Percentiles rank a stretch among this genome's conserved stretches.
Evolutionary conservation across 129 eudicot species (phyloP).

Genomic region (Deinandra increscens): DNA sequence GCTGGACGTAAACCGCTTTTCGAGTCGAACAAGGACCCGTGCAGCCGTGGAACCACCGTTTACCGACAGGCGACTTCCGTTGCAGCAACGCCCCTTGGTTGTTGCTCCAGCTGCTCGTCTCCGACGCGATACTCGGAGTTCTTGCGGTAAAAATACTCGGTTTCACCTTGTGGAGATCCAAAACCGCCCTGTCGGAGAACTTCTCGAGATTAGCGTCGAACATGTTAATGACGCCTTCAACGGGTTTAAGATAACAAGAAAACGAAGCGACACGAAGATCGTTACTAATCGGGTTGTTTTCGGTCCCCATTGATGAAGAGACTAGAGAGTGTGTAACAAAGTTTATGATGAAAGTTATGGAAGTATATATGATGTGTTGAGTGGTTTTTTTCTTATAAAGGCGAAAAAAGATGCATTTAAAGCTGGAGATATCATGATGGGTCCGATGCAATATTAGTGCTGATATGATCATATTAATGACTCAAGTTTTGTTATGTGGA

Average conservation of each 20-base stretch:
- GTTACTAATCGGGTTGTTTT: slow-evolving; percentile 26
- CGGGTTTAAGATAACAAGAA: slow-evolving; percentile 57
- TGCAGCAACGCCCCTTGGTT: slow-evolving; percentile 50
- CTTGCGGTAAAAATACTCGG: slow-evolving; percentile 35
- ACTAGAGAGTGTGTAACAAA: background rate
- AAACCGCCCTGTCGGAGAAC: slow-evolving; percentile 29
- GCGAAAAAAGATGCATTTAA: slow-evolving; percentile 14
- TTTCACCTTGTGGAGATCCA: slow-evolving; percentile 25
- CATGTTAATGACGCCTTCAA: slow-evolving; percentile 31
- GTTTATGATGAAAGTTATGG: background rate
- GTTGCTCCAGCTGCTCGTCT: slow-evolving; percentile 49
- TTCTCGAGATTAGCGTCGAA: slow-evolving; percentile 10
- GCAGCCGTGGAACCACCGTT: slow-evolving; percentile 41
- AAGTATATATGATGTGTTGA: background rate
- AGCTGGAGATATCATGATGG: slow-evolving; percentile 8
- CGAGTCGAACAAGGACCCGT: slow-evolving; percentile 50
- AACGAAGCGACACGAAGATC: slow-evolving; percentile 63
- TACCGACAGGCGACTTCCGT: slow-evolving; percentile 32
- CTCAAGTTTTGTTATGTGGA: slow-evolving; percentile 18
- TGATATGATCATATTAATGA: slow-evolving; percentile 29
- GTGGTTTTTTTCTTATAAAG: slow-evolving; percentile 20
- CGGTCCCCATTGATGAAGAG: slow-evolving; percentile 25
- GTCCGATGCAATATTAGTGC: slow-evolving; percentile 32
- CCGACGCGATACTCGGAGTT: slow-evolving; percentile 53
- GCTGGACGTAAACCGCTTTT: slow-evolving; percentile 35